Conservation (phyloP, 1,139 yeast genomes). For the Zygosaccharomyces pseudobailii region DNA sequence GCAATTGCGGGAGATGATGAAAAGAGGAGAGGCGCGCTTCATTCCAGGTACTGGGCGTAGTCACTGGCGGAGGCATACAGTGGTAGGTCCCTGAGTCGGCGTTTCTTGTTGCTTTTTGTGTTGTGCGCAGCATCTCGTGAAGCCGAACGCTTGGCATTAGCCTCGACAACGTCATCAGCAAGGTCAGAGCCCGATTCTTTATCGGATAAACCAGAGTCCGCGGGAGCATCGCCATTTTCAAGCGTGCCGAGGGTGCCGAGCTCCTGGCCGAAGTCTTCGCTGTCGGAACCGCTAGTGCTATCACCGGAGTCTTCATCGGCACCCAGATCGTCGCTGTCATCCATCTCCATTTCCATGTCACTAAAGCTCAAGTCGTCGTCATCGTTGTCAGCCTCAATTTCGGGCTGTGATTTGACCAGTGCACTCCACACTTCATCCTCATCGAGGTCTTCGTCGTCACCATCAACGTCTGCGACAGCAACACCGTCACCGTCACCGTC, state of each 20-base stretch:
- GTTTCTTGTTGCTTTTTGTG: conserved; percentile 46
- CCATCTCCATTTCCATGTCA: conserved; percentile 41
- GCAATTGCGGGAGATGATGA: not conserved
- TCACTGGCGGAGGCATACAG: conserved; percentile 88
- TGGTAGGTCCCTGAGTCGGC: conserved; percentile 66
- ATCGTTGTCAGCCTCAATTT: conserved; percentile 58
- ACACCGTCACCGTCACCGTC: conserved; percentile 23
- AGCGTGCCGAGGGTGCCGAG: conserved; percentile 33
- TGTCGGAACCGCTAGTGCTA: conserved; percentile 25
- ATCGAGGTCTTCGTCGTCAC: conserved; percentile 52
- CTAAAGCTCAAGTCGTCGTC: conserved; percentile 48
- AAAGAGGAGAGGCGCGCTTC: not conserved
- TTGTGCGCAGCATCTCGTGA: conserved; percentile 22
- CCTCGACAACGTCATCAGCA: conserved; percentile 20
- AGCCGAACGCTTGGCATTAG: not conserved
- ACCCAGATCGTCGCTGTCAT: conserved; percentile 26
- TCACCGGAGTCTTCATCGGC: conserved; percentile 16
- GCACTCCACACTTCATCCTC: conserved; percentile 91
- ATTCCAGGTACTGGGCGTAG: conserved; percentile 45
- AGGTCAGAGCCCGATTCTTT: conserved; percentile 19
- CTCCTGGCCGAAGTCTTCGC: conserved; percentile 31
- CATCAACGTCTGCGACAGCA: conserved; percentile 37
- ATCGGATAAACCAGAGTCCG: conserved; percentile 22
- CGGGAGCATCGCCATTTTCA: conserved; percentile 29
- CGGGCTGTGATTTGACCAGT: conserved; percentile 78